Base-by-base conservation (phyloP, 352 stramenopile genomes). In the Globisporangium perplexum region DNA sequence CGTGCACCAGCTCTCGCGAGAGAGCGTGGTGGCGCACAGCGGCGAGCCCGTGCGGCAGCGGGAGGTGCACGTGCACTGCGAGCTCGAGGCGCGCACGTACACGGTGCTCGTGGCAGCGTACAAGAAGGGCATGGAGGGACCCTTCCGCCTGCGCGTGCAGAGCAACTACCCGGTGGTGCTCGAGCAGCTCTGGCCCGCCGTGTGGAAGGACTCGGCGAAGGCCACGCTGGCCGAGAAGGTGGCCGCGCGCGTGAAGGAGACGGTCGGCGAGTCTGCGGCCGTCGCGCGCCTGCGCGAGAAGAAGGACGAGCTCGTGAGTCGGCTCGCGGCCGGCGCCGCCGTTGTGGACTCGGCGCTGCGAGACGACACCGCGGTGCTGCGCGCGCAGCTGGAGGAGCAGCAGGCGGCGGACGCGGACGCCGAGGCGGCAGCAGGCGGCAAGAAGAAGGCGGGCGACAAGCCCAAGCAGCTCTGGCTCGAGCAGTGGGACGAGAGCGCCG, bases 61-160 rank as follows among this genome's bases (percentile, higher is more conserved):
- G n/a, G 83, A 96, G 53, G 51, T 95, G 2, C 67, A 73, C 11
- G 59, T 97, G 7, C 67, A 90, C 63, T 91, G 87, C 55, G 35
- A 80, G 24, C 64, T 96, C 23, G 57, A 69, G 14, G 86, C 87
- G 31, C 69, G 89, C 0, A 78, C 69, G n/a, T 98, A 97, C 69
- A 91, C 90, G 18, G 38, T 98, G 42, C 60, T 98, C 28, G 69
- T 94, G 22, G 86, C 78, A 3, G 79, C 90, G 7, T 97, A 97
- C 62, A 75, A 91, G 50, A 83, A 78, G 48, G 79, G 74, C 17
- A 95, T 97, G 81, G 89, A 98, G 55, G 91, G 91, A 3, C 76
- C 85, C 24, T 98, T 98, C 65, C 80, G 78, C 35, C 41, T 97
- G 30, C 75, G 66, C 17, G 69, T 97, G 41, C 76, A 95, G 56